Evolutionary conservation across 306 rosid species (phyloP).

Genomic region (Lupinus albus): DNA sequence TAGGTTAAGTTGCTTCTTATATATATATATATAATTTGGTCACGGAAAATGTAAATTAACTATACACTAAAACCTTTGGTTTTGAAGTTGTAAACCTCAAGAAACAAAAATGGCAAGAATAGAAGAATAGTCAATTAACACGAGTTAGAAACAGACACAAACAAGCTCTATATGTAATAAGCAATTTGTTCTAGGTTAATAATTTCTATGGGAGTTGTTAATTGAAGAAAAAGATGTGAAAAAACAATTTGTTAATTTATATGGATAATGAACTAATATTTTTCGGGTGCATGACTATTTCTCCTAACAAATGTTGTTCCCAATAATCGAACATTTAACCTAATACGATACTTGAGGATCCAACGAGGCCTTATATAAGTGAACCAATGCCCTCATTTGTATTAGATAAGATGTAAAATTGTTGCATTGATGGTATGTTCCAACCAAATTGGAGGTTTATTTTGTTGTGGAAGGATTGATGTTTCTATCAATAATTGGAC

Average conservation of each 20-base stretch:
- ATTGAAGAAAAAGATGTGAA: neutral
- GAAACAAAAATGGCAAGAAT: slow-evolving; percentile 31
- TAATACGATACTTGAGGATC: no score
- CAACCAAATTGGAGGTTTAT: slow-evolving; percentile 45
- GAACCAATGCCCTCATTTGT: no score
- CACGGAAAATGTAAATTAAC: neutral
- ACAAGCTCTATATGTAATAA: neutral
- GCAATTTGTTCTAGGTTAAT: slow-evolving; percentile 6
- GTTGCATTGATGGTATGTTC: slow-evolving; percentile 38
- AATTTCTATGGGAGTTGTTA: slow-evolving; percentile 3
- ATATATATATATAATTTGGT: neutral
- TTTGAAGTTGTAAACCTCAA: slow-evolving; percentile 18
- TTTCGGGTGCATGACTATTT: no score
- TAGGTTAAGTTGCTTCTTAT: neutral
- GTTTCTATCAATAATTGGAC: slow-evolving; percentile 40
- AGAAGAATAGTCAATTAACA: slow-evolving; percentile 11
- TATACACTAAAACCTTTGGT: slow-evolving; percentile 20
- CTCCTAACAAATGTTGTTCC: no score
- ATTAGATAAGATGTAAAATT: slow-evolving; percentile 14
- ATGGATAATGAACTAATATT: no score
- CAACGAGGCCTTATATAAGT: no score
- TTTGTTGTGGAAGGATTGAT: slow-evolving; percentile 31
- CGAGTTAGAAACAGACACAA: slow-evolving; percentile 24
- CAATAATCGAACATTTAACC: no score
- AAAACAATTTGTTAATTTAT: neutral